Conservation (phyloP, 352 stramenopile genomes). For the Globisporangium abappressorium region DNA sequence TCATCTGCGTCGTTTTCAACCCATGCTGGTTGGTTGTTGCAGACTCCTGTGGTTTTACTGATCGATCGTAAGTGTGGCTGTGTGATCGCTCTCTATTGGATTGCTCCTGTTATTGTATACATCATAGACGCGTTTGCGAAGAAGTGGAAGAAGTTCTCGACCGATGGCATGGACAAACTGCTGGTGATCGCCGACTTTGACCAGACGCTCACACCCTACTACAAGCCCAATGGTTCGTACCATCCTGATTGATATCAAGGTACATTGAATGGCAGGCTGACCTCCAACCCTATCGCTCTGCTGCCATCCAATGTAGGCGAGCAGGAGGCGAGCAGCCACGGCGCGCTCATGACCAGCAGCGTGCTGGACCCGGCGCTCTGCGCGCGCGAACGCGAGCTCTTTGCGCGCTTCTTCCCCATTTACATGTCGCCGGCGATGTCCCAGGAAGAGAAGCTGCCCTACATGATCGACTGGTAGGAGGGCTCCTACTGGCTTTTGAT, state of each 20-base stretch:
- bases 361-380: conserved; percentile 37
- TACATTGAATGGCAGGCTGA: too few species aligned
- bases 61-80: too few species aligned
- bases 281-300: too few species aligned
- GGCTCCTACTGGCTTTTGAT: too few species aligned
- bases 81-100: too few species aligned
- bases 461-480: conserved; percentile 56
- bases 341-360: conserved; percentile 46
- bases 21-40: too few species aligned
- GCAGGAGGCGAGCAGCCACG: conserved; percentile 25
- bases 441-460: conserved; percentile 70
- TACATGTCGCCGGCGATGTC: conserved; percentile 64
- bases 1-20: too few species aligned
- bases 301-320: conserved; percentile 5
- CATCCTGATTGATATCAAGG: too few species aligned
- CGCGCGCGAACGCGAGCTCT: conserved; percentile 36
- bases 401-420: conserved; percentile 77
- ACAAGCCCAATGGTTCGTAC: conserved; percentile 39
- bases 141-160: conserved; percentile 78
- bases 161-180: conserved; percentile 60
- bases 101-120: too few species aligned
- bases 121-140: conserved; percentile 32
- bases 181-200: conserved; percentile 85
- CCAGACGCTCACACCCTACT: conserved; percentile 73
- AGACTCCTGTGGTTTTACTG: too few species aligned